Conservation (phyloP, 2,329 filamentous ascomycete species). For the Botrytis tulipae region DNA sequence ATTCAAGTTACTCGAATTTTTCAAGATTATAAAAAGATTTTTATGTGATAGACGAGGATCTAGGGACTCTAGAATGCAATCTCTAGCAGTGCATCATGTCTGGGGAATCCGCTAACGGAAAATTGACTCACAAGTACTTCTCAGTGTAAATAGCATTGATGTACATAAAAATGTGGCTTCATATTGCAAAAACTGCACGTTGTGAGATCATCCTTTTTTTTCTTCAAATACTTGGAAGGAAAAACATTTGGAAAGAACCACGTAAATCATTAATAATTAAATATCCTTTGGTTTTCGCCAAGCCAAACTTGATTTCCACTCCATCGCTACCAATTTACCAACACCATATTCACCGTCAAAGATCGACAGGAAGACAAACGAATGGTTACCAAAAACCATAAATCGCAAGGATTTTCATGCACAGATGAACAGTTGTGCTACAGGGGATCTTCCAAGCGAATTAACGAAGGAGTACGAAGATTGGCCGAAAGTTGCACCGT, state of each 20-base stretch:
- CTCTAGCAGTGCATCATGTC: neutral
- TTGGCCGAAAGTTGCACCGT: slow-evolving; percentile 8
- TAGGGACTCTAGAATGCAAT: neutral
- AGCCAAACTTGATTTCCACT: slow-evolving; percentile 3
- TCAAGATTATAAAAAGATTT: neutral
- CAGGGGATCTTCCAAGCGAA: slow-evolving; percentile 4
- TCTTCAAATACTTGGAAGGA: neutral
- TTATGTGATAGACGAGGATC: neutral
- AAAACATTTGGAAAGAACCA: neutral
- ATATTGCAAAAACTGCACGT: neutral
- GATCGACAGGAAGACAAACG: slow-evolving; percentile 9
- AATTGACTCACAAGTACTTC: neutral
- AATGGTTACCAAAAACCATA: slow-evolving; percentile 6
- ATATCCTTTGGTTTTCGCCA: neutral
- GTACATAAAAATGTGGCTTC: neutral
- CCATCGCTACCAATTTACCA: slow-evolving; percentile 4
- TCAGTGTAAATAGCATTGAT: neutral
- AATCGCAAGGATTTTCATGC: neutral
- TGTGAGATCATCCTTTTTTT: neutral
- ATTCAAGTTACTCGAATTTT: neutral
- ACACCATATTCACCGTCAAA: slow-evolving; percentile 10
- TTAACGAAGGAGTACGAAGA: neutral
- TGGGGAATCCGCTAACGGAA: neutral
- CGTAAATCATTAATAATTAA: neutral
- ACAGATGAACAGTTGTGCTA: slow-evolving; percentile 1